Conservation (phyloP, 225 moss, liverwort and hornwort species). For the Pseudisothecium myosuroides region DNA sequence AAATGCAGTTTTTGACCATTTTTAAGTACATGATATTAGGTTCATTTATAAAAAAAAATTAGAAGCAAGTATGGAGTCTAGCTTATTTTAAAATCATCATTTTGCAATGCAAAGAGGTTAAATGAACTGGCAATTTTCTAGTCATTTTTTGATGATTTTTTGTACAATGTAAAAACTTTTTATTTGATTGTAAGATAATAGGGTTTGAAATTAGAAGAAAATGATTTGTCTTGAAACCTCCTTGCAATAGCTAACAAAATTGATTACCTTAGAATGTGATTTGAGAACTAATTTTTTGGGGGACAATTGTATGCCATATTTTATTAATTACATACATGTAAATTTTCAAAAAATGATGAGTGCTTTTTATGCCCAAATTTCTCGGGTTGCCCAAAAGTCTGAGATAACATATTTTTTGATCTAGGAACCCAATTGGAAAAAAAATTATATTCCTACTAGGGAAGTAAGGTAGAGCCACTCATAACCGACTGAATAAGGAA, state of each 20-base stretch:
- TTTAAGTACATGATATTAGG: too few relatives aligned
- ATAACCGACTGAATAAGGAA: too few relatives aligned
- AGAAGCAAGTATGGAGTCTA: not conserved
- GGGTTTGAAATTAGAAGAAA: not conserved
- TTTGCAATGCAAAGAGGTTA: not conserved
- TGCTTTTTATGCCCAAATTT: not conserved
- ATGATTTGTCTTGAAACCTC: accelerated
- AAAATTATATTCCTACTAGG: not conserved
- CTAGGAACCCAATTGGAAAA: accelerated
- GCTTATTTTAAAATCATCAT: not conserved
- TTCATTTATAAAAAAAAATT: too few relatives aligned
- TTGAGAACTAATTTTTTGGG: not conserved
- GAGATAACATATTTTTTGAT: not conserved
- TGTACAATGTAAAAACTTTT: not conserved
- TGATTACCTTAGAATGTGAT: not conserved
- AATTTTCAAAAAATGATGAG: not conserved
- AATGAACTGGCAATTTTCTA: not conserved
- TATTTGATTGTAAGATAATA: not conserved
- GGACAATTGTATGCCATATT: not conserved
- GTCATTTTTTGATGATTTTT: not conserved
- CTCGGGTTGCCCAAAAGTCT: accelerated
- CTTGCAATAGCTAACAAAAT: not conserved
- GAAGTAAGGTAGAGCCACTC: too few relatives aligned
- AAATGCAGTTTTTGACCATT: not conserved
- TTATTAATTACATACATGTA: accelerated